phyloP scores from a whole-genome alignment of 179 eudicot genomes.

The Silene coronaria region DNA sequence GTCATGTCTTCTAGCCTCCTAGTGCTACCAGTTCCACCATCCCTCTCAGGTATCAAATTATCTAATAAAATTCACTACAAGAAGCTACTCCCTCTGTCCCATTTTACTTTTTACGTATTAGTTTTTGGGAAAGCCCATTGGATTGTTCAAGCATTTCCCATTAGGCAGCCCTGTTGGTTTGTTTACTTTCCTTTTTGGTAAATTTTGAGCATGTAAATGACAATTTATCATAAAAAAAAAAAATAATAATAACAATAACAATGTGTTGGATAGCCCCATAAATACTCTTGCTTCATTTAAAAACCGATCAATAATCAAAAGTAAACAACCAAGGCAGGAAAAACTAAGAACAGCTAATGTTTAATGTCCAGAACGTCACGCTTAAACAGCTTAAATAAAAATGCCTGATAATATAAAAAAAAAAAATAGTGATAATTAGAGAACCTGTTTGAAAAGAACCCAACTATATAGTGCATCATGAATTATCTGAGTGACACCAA shows the following conservation, averaged over 20 bases:
- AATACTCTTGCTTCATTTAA: background rate
- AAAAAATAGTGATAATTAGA: background rate
- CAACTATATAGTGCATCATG: slow-evolving; percentile 72
- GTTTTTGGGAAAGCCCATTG: no score
- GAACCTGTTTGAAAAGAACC: slow-evolving; percentile 94
- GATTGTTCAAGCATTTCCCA: no score
- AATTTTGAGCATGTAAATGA: background rate
- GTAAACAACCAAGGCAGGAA: background rate
- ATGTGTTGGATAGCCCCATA: background rate
- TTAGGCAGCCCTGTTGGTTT: no score
- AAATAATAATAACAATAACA: no score
- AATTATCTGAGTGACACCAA: slow-evolving; percentile 69
- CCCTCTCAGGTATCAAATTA: no score
- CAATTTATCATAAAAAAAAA: no score
- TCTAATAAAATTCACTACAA: no score
- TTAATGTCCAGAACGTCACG: background rate
- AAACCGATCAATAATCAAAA: background rate
- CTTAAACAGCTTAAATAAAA: background rate
- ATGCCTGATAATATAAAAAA: background rate
- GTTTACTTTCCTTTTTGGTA: background rate
- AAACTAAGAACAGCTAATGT: background rate
- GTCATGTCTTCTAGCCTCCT: no score
- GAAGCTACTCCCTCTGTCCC: background rate
- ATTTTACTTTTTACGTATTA: background rate
- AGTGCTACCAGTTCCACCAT: no score